A percentile compares a stretch with the other conserved stretches of the same genome.
Evolutionary conservation across 2,329 filamentous ascomycete genomes (phyloP).

Genomic region (Aureobasidium musti): DNA sequence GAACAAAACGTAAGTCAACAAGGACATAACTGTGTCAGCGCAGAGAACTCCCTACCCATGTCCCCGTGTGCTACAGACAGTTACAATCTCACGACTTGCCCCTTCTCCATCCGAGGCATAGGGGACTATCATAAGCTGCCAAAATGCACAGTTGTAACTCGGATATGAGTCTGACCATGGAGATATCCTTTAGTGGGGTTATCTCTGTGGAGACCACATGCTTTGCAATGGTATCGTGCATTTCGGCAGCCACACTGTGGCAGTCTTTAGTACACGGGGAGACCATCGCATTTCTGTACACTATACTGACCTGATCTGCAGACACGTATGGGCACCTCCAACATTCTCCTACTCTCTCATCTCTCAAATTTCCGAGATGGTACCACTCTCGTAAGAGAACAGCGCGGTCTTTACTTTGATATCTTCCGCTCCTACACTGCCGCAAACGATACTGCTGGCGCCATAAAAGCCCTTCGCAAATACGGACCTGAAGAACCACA

Average conservation of each 20-base stretch:
- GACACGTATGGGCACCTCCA: conserved; percentile 83
- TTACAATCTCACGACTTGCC: too few relatives aligned
- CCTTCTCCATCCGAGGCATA: too few relatives aligned
- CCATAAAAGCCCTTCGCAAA: conserved; percentile 84
- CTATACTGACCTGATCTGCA: not conserved
- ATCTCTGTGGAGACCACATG: too few relatives aligned
- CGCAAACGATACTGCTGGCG: conserved; percentile 85
- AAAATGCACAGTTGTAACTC: not conserved
- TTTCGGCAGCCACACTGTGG: too few relatives aligned
- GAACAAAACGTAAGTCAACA: conserved; percentile 61
- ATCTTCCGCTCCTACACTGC: conserved; percentile 96
- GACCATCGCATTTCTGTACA: not conserved
- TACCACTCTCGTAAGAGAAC: conserved; percentile 88
- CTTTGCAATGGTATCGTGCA: too few relatives aligned
- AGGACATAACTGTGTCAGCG: too few relatives aligned
- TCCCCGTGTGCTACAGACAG: too few relatives aligned
- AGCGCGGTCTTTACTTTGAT: conserved; percentile 86
- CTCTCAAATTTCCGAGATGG: conserved; percentile 87
- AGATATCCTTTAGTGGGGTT: too few relatives aligned
- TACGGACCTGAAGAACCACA: conserved; percentile 91
- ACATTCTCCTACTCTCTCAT: conserved; percentile 88
- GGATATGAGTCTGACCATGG: too few relatives aligned
- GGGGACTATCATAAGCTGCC: too few relatives aligned
- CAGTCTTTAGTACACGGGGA: too few relatives aligned
- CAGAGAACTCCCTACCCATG: too few relatives aligned